A percentile compares a stretch with the other conserved stretches of the same genome.
phyloP scores from a whole-genome alignment of 805 yeast genomes.

The Komagataella pseudopastoris region DNA sequence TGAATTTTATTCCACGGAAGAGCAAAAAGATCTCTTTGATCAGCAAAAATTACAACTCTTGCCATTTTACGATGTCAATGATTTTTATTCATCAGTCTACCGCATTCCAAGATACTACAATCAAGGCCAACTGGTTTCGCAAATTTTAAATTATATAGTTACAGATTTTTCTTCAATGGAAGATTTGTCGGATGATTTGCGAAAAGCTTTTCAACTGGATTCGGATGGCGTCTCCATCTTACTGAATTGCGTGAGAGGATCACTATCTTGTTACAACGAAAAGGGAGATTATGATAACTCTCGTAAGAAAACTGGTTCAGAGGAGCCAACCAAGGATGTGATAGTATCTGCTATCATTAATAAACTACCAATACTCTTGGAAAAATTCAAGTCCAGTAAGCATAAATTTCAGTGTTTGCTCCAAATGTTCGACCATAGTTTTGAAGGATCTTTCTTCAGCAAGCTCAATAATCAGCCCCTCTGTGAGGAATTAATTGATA shows the following conservation, averaged over 20 bases:
- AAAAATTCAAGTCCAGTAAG: background rate
- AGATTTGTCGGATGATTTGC: background rate
- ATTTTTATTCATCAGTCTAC: constrained; percentile 8
- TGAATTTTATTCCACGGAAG: constrained; percentile 8
- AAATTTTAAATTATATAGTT: background rate
- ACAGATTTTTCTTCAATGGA: background rate
- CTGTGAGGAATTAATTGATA: background rate
- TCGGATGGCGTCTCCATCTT: background rate
- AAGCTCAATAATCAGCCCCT: background rate
- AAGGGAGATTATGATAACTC: background rate
- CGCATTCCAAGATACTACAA: background rate
- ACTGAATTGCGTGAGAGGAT: background rate
- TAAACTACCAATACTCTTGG: background rate
- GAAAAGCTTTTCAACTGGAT: background rate
- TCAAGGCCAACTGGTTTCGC: background rate
- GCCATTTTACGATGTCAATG: background rate
- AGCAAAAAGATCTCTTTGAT: constrained; percentile 6
- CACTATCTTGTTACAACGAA: background rate
- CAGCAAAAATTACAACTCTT: constrained; percentile 1
- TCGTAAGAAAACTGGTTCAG: background rate
- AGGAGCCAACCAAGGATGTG: background rate
- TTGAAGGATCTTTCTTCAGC: background rate
- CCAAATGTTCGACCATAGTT: background rate
- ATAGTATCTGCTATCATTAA: background rate
- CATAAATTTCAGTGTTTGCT: background rate